phyloP scores from a whole-genome alignment of 208 protist genomes.

The Trypanosoma conorhini region DNA sequence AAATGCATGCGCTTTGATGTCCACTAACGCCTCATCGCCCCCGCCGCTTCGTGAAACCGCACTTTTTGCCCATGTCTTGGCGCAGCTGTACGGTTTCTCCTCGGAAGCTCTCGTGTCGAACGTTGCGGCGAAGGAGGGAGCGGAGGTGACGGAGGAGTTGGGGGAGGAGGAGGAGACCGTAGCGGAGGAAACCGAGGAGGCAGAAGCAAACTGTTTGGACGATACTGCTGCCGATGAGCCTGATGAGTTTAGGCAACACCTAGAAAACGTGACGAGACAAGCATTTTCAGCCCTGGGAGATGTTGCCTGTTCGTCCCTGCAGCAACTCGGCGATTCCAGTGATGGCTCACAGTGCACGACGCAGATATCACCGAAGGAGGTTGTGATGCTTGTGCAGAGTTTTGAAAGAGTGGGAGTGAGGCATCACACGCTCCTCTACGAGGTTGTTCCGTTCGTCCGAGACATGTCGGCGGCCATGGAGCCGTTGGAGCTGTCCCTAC shows the following conservation, averaged over 20 bases:
- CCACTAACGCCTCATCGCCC: background rate
- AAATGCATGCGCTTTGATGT: slow-evolving; percentile 11
- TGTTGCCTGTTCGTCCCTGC: slow-evolving; percentile 24
- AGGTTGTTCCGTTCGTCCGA: slow-evolving; percentile 52
- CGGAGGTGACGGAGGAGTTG: background rate
- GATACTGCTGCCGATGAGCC: slow-evolving; percentile 1
- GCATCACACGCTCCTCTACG: slow-evolving; percentile 53
- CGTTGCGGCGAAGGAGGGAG: background rate
- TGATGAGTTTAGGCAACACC: slow-evolving; percentile 10
- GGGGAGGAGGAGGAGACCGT: slow-evolving; percentile 8
- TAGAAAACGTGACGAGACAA: slow-evolving; percentile 11
- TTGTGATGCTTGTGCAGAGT: slow-evolving; percentile 82
- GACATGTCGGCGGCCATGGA: slow-evolving; percentile 45
- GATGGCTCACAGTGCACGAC: background rate
- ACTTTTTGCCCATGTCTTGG: slow-evolving; percentile 28
- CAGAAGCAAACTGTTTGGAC: background rate
- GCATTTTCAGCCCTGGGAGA: slow-evolving; percentile 32
- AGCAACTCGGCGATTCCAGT: slow-evolving; percentile 5
- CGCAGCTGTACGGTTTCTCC: slow-evolving; percentile 24
- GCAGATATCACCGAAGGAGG: slow-evolving; percentile 45
- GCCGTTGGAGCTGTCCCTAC: slow-evolving; percentile 73
- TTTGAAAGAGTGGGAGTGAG: slow-evolving; percentile 51
- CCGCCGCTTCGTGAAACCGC: slow-evolving; percentile 14
- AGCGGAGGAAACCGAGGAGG: slow-evolving; percentile 4
- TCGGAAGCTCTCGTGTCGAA: background rate